Evolutionary conservation across 2,329 filamentous ascomycete genomes (phyloP), one percentile per base, ranked within the genome.

Genomic region (Tetracladium maxilliforme): DNA sequence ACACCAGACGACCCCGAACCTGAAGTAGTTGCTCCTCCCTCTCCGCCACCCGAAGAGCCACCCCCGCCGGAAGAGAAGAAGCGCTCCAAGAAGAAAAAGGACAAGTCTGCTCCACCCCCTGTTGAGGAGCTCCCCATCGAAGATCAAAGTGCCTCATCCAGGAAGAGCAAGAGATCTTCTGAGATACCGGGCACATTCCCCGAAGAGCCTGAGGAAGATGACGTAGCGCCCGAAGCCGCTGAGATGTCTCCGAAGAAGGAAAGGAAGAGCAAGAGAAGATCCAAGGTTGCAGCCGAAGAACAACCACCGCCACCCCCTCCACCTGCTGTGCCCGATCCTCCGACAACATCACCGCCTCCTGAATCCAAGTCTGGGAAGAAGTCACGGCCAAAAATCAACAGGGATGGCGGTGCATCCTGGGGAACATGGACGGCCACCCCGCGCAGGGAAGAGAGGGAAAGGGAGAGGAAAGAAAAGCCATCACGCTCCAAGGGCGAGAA

Each of bases 311-410:
- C 49, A 13, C 38, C 47, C 6, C 48, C 47, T 4, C 49, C 52
- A 14, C 44, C 46, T 11, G 40, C 50, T 26, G 44, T 45, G 14
- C 47, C 47, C 16, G 43, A 44, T 4, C 52, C 56, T 5, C 54
- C 56, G 13, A 62, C 66, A 25, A 51, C 49, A 20, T 58, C 61
- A 16, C 44, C 56, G 23, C 58, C 61, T 5, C 52, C 67, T 10
- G 69, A 73, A 25, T 52, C 61, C 9, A 70, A 60, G 26, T 45
- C 58, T 5, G 61, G 61, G 4, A 81, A 71, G 51, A 92, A 78
- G 45, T 80, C 92, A 34, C 76, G 83, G 10, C 56, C 77, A 15
- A 82, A 76, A 42, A 69, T 84, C 34, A 79, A 71, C 37, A 78
- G 81, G 30, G 74, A 78, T 19, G 63, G 67, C 30, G 60, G 58